Conservation (phyloP, 2,329 filamentous ascomycete species). For the Aureobasidium subglaciale region DNA sequence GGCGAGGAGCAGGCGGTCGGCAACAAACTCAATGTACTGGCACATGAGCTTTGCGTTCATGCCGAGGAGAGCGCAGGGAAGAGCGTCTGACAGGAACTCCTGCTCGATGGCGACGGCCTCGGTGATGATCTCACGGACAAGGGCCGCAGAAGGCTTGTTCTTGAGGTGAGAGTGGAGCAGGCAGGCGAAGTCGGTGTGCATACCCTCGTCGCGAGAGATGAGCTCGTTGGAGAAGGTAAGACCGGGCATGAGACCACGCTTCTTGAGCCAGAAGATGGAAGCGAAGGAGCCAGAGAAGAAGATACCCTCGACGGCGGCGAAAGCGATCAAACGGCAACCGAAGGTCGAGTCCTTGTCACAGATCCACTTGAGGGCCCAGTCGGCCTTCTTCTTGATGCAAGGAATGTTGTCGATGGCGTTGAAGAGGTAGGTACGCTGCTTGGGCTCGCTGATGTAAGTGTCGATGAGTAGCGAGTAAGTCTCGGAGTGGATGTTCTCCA, state of each 20-base stretch:
- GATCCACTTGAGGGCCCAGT: conserved; percentile 97
- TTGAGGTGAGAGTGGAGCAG: conserved; percentile 96
- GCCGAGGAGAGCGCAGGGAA: conserved; percentile 85
- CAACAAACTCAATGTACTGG: conserved; percentile 99
- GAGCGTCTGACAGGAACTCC: conserved; percentile 93
- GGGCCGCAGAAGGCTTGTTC: conserved; percentile 74
- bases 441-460: conserved; percentile 97
- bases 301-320: conserved; percentile 97
- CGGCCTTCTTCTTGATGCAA: conserved; percentile 96
- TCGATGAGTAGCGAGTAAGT: conserved; percentile 99
- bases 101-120: conserved; percentile 94
- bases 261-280: conserved; percentile 99
- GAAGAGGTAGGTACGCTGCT: conserved; percentile 89
- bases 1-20: conserved; percentile 84
- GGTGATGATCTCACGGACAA: conserved; percentile 81
- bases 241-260: conserved; percentile 97
- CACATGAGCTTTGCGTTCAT: conserved; percentile 98
- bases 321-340: conserved; percentile 89
- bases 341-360: conserved; percentile 89
- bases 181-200: conserved; percentile 98
- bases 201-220: conserved; percentile 97
- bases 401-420: conserved; percentile 99
- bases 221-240: conserved; percentile 99
- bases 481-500: conserved; percentile 99
- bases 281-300: conserved; percentile 99